These are phyloP conservation scores for Actinidia chinensis DNA, from an alignment of 179 eudicot species.

Conservation along the genomic window DNA sequence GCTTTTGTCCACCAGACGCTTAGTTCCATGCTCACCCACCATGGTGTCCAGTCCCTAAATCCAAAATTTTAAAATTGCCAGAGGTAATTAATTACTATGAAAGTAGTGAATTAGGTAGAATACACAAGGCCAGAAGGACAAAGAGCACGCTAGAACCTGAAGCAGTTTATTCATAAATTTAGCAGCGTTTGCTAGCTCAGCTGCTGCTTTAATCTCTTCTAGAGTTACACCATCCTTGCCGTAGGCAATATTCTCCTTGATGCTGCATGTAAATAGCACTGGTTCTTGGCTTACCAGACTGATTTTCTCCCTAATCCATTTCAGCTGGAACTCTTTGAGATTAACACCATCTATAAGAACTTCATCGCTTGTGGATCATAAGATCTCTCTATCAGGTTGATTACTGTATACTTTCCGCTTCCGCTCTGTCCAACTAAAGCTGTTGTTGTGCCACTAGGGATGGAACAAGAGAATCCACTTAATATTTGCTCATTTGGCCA, in stretches of 20 bases:
- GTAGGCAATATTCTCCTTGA: constrained; percentile 62
- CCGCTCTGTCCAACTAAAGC: constrained; percentile 73
- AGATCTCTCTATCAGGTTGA: constrained; percentile 54
- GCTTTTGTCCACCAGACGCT: constrained; percentile 81
- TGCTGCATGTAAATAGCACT: constrained; percentile 52
- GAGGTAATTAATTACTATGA: not conserved
- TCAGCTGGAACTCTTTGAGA: constrained; percentile 50
- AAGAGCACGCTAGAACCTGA: constrained; percentile 32
- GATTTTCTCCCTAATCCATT: constrained; percentile 57
- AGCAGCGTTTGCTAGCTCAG: constrained; percentile 62
- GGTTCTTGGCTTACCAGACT: constrained; percentile 79
- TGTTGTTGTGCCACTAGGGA: constrained; percentile 48
- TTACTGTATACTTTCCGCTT: constrained; percentile 55
- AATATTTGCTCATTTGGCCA: constrained; percentile 50
- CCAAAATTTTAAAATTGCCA: not conserved
- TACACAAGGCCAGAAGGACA: too few species aligned
- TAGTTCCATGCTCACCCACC: constrained; percentile 79
- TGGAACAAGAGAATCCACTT: constrained; percentile 42
- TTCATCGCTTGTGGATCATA: constrained; percentile 61
- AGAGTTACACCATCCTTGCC: constrained; percentile 53
- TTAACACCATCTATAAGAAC: constrained; percentile 48
- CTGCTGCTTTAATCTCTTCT: constrained; percentile 55
- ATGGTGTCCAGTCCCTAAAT: constrained; percentile 67
- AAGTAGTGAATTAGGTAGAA: not conserved
- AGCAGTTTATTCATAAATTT: constrained; percentile 62